These are phyloP conservation scores for Colletotrichum eleusines DNA, from an alignment of 2,329 filamentous ascomycete genomes.

Conservation along the genomic window DNA sequence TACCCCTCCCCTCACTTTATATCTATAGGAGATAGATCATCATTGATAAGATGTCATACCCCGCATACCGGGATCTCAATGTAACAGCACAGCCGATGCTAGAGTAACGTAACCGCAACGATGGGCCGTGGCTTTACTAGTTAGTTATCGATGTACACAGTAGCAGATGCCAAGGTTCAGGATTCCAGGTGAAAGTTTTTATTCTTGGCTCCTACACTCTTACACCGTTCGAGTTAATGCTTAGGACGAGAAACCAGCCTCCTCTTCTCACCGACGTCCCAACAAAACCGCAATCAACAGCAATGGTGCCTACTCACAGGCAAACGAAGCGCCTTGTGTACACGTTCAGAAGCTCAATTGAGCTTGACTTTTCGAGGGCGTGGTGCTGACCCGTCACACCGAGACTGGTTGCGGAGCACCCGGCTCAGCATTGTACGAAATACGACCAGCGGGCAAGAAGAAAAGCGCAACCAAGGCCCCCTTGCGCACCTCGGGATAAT, in stretches of 20 bases:
- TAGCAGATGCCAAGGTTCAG: background rate
- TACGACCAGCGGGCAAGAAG: conserved; percentile 67
- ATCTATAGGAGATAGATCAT: background rate
- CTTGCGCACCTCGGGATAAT: conserved; percentile 65
- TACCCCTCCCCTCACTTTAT: background rate
- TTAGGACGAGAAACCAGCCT: background rate
- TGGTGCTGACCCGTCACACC: conserved; percentile 18
- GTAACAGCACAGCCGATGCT: conserved; percentile 10
- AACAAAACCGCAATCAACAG: background rate
- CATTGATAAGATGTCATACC: conserved; percentile 1
- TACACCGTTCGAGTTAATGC: background rate
- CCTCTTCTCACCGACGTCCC: background rate
- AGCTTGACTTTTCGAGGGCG: no score
- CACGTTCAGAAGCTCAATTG: no score
- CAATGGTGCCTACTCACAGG: background rate
- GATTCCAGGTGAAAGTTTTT: background rate
- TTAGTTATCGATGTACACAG: background rate
- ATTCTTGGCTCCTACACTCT: background rate
- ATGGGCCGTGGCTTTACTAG: background rate
- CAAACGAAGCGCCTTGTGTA: no score
- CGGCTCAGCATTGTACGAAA: conserved; percentile 61
- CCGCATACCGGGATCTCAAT: conserved; percentile 7
- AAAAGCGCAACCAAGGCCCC: conserved; percentile 65
- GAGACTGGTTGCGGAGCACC: conserved; percentile 55
- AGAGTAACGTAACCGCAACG: conserved; percentile 16